These are phyloP conservation scores for Eimeria zaria DNA, from an alignment of 169 alveolate species.

Conservation along the genomic window DNA sequence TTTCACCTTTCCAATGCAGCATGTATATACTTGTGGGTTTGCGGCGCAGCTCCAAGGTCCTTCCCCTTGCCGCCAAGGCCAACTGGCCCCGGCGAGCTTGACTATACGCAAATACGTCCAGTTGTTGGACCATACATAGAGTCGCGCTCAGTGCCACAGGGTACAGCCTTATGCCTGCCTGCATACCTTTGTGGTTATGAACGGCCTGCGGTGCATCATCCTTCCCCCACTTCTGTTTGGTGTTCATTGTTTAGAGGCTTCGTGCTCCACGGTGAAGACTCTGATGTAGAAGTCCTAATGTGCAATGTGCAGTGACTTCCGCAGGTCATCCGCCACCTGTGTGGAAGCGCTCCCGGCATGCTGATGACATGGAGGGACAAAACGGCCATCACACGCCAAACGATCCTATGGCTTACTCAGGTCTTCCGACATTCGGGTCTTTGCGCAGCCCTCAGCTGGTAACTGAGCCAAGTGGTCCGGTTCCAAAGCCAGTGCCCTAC, in stretches of 20 bases:
- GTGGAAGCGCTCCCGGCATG: slow-evolving; percentile 67
- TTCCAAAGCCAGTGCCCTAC: slow-evolving; percentile 54
- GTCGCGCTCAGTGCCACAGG: slow-evolving; percentile 55
- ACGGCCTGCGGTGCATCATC: not conserved
- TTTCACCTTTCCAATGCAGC: not conserved
- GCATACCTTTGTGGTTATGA: not conserved
- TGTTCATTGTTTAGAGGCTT: not conserved
- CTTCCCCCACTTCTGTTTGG: not conserved
- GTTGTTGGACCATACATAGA: slow-evolving; percentile 50
- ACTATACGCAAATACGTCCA: slow-evolving; percentile 34
- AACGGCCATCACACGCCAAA: slow-evolving; percentile 66
- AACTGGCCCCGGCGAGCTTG: slow-evolving; percentile 40
- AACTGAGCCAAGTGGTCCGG: slow-evolving; percentile 27
- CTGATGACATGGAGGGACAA: slow-evolving; percentile 43
- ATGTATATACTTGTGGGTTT: slow-evolving; percentile 7
- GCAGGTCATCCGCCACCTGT: slow-evolving; percentile 51
- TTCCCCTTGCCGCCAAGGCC: slow-evolving; percentile 65
- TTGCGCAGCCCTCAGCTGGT: slow-evolving; percentile 16
- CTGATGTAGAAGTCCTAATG: not conserved
- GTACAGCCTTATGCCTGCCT: not conserved
- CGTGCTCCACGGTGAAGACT: not conserved
- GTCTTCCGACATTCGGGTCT: slow-evolving; percentile 48
- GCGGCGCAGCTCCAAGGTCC: slow-evolving; percentile 71
- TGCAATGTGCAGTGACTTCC: slow-evolving; percentile 2
- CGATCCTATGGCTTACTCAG: slow-evolving; percentile 38